phyloP scores from a whole-genome alignment of 805 yeast species.

The Lipomyces oligophaga region DNA sequence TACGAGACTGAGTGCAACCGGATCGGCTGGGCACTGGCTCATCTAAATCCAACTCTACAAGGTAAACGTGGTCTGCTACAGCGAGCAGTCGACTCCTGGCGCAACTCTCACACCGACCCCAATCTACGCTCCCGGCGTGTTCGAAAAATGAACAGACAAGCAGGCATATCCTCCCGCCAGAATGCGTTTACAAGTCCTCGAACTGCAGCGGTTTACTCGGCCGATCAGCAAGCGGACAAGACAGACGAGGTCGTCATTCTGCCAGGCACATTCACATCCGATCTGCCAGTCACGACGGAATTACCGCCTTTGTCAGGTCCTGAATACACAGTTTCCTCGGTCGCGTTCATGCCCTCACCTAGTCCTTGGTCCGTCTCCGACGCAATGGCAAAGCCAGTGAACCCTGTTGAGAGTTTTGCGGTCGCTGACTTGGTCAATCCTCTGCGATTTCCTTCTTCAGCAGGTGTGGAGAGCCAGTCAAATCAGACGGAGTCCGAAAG shows the following conservation, averaged over 20 bases:
- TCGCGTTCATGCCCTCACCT: background rate
- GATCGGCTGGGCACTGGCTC: constrained; percentile 49
- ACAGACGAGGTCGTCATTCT: background rate
- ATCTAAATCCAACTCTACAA: constrained; percentile 44
- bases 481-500: too few species aligned
- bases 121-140: constrained; percentile 45
- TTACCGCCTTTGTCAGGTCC: background rate
- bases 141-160: constrained; percentile 33
- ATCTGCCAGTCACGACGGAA: background rate
- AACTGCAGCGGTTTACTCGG: background rate
- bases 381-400: background rate
- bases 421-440: constrained; percentile 1
- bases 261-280: background rate
- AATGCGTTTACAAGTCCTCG: background rate
- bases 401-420: background rate
- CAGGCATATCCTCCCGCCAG: background rate
- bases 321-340: background rate
- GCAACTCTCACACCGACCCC: constrained; percentile 46
- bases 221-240: background rate
- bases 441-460: constrained; percentile 8
- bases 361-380: background rate
- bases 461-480: too few species aligned
- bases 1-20: constrained; percentile 49
- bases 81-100: constrained; percentile 52
- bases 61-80: constrained; percentile 47